These are phyloP conservation scores for Raffaelea ambrosiae DNA, from an alignment of 2,329 filamentous ascomycete species.

Conservation along the genomic window DNA sequence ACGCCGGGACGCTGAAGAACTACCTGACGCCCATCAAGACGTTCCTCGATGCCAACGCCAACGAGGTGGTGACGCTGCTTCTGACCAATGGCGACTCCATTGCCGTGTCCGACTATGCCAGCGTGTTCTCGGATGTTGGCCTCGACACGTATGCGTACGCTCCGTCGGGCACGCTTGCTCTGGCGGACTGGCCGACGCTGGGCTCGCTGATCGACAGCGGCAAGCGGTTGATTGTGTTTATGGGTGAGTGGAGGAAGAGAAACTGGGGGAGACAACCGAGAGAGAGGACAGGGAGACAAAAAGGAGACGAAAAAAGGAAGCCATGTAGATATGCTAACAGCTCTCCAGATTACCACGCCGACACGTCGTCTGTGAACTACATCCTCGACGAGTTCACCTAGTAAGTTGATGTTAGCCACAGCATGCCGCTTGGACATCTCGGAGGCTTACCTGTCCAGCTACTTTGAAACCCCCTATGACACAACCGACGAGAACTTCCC, in stretches of 20 bases:
- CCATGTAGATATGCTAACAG: not conserved
- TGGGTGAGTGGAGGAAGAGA: conserved; percentile 37
- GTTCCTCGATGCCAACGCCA: conserved; percentile 50
- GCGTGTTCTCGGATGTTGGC: conserved; percentile 44
- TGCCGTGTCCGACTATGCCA: conserved; percentile 43
- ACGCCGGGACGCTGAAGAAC: conserved; percentile 45
- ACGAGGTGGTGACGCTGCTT: conserved; percentile 56
- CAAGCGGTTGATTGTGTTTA: conserved; percentile 61
- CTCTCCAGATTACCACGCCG: conserved; percentile 48
- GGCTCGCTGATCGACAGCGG: conserved; percentile 52
- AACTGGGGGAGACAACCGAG: not conserved
- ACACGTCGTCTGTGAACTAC: conserved; percentile 45
- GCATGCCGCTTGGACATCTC: too few relatives aligned
- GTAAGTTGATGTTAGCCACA: conserved; percentile 5
- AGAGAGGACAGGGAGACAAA: not conserved
- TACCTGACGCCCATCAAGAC: conserved; percentile 50
- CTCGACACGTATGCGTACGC: conserved; percentile 49
- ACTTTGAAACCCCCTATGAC: conserved; percentile 68
- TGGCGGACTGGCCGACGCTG: conserved; percentile 61
- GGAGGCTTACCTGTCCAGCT: too few relatives aligned
- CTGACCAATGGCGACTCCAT: conserved; percentile 55
- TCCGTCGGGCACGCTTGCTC: conserved; percentile 30
- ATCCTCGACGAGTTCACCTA: conserved; percentile 56
- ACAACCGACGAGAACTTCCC: conserved; percentile 51
- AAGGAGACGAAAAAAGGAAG: not conserved